Percentiles rank a stretch among this genome's conserved stretches.
Conservation (phyloP, 2,329 filamentous ascomycete species). For the Zymoseptoria brevis region DNA sequence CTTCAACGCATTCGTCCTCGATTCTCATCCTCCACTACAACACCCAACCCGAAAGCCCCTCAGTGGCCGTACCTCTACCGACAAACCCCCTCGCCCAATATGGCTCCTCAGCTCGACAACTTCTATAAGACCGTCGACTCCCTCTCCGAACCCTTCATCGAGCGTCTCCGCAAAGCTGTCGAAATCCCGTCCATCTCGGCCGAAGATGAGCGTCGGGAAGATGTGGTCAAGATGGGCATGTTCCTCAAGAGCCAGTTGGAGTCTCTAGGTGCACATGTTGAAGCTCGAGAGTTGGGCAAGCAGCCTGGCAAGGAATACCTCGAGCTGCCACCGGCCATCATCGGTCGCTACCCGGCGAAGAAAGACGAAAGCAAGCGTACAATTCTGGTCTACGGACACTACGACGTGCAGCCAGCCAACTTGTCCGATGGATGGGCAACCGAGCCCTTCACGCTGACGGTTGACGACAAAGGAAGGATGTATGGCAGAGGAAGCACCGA, state of each 20-base stretch:
- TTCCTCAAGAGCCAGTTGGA: constrained; percentile 80
- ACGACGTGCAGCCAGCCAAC: constrained; percentile 93
- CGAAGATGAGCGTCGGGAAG: constrained; percentile 76
- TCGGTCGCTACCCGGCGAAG: constrained; percentile 70
- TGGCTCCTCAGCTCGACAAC: constrained; percentile 83
- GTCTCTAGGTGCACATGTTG: constrained; percentile 74
- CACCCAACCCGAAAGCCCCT: constrained; percentile 2
- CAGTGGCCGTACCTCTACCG: constrained; percentile 42
- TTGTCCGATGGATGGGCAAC: constrained; percentile 93
- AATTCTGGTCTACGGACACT: constrained; percentile 95
- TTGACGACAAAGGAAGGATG: constrained; percentile 91
- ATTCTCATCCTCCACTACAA: neutral
- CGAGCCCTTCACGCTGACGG: constrained; percentile 79
- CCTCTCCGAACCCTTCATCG: constrained; percentile 74
- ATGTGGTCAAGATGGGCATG: constrained; percentile 94
- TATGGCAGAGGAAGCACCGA: constrained; percentile 92
- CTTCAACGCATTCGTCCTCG: neutral
- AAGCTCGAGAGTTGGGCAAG: constrained; percentile 79
- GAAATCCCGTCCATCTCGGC: constrained; percentile 94
- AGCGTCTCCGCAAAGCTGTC: constrained; percentile 82
- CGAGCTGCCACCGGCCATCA: constrained; percentile 83
- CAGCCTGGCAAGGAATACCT: constrained; percentile 87
- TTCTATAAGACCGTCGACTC: constrained; percentile 90
- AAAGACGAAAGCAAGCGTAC: constrained; percentile 88
- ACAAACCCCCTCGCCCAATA: constrained; percentile 38